phyloP scores from a whole-genome alignment of 1,284 basidiomycete species.

The Pseudozyma tsukubaensis region DNA sequence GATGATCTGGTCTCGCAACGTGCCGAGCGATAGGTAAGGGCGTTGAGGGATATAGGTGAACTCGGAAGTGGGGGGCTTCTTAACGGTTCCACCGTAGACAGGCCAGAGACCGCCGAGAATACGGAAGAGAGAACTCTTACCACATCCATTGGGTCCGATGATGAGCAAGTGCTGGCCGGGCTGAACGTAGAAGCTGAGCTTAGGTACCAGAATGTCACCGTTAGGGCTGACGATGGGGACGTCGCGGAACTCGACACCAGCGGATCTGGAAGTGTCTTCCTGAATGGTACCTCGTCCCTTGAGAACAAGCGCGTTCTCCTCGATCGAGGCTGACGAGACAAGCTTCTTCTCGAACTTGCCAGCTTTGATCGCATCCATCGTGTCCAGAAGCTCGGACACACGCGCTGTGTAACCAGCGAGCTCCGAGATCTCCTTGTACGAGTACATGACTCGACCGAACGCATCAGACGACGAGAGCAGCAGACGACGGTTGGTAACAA shows the following conservation, averaged over 20 bases:
- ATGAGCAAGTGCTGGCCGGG: conserved; percentile 77
- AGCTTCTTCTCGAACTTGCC: conserved; percentile 90
- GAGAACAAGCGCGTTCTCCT: conserved; percentile 84
- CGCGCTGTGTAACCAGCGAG: conserved; percentile 94
- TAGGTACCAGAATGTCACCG: conserved; percentile 84
- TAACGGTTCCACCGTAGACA: conserved; percentile 92
- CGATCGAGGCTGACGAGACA: conserved; percentile 77
- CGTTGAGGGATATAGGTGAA: conserved; percentile 97
- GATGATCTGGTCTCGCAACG: conserved; percentile 87
- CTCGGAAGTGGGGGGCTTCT: conserved; percentile 86
- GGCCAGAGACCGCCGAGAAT: conserved; percentile 98
- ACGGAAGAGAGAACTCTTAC: conserved; percentile 77
- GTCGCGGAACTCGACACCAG: conserved; percentile 86
- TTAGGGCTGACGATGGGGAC: conserved; percentile 97
- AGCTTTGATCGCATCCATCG: conserved; percentile 86
- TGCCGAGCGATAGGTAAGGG: conserved; percentile 92
- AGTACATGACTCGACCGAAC: conserved; percentile 83
- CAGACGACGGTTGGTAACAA: conserved; percentile 92
- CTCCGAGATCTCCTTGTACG: conserved; percentile 91
- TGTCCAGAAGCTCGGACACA: conserved; percentile 87
- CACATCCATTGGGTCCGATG: conserved; percentile 77
- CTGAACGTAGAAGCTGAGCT: conserved; percentile 87
- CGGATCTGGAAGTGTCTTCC: conserved; percentile 38
- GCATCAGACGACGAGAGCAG: conserved; percentile 77
- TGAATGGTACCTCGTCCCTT: conserved; percentile 79